Conservation (phyloP, 2,329 filamentous ascomycete genomes). For the Alternaria ethzedia region DNA sequence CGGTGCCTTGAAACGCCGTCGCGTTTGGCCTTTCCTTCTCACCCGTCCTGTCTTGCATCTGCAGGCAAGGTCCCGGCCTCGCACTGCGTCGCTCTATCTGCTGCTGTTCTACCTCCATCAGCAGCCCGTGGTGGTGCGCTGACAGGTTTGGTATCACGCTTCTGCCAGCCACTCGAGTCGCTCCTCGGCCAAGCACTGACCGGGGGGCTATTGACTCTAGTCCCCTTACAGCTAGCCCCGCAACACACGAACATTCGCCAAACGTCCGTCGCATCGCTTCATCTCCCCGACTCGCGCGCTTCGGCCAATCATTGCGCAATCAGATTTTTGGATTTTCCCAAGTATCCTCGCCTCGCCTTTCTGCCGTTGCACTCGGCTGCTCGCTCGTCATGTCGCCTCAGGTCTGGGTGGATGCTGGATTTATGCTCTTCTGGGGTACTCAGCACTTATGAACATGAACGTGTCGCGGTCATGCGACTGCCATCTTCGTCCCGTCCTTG, state of each 20-base stretch:
- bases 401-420: neutral
- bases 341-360: constrained; percentile 9
- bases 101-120: constrained; percentile 20
- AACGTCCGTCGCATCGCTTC: constrained; percentile 41
- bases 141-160: constrained; percentile 18
- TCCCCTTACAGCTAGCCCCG: constrained; percentile 18
- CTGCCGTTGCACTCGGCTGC: constrained; percentile 4
- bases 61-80: constrained; percentile 7
- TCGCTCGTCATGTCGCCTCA: constrained; percentile 12
- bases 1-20: constrained; percentile 34
- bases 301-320: constrained; percentile 30
- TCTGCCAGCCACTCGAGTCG: constrained; percentile 14
- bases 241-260: constrained; percentile 25
- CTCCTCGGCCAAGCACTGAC: constrained; percentile 11
- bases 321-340: constrained; percentile 16
- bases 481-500: neutral
- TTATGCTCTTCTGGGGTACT: neutral
- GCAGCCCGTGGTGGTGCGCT: constrained; percentile 10
- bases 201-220: constrained; percentile 14
- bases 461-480: neutral
- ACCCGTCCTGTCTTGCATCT: constrained; percentile 19
- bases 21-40: constrained; percentile 14
- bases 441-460: constrained; percentile 3
- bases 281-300: constrained; percentile 45
- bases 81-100: constrained; percentile 5